phyloP scores from a whole-genome alignment of 176 grass and related monocot genomes.

The Oryza longistaminata region DNA sequence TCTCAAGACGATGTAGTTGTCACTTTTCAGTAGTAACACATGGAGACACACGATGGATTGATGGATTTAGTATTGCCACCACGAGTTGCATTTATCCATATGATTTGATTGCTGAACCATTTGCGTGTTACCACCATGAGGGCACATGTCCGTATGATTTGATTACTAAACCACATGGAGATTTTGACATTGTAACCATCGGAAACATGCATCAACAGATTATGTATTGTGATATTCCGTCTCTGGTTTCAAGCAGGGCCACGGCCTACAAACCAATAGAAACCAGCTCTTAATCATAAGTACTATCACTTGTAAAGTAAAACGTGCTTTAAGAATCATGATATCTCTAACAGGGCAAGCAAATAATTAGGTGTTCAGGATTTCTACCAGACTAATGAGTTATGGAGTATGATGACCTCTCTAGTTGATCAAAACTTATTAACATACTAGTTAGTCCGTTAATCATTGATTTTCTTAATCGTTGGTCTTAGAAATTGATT shows the following conservation, averaged over 20 bases:
- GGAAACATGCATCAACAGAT: conserved; percentile 25
- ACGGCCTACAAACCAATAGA: conserved; percentile 26
- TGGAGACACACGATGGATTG: conserved; percentile 43
- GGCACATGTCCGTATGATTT: conserved; percentile 44
- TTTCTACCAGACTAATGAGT: not conserved
- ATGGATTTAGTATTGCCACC: conserved; percentile 48
- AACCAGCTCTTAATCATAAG: conserved; percentile 51
- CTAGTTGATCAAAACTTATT: not conserved
- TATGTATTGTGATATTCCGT: conserved; percentile 21
- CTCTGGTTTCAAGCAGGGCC: conserved; percentile 12
- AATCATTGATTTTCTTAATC: not conserved
- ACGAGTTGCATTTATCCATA: conserved; percentile 44
- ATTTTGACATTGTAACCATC: conserved; percentile 43
- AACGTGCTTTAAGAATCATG: conserved; percentile 49
- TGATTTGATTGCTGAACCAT: conserved; percentile 47
- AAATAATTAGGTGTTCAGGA: conserved; percentile 38
- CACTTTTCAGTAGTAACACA: conserved; percentile 49
- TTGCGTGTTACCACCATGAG: conserved; percentile 42
- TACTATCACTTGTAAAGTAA: conserved; percentile 56
- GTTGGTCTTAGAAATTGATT: not conserved
- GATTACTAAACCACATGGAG: conserved; percentile 42
- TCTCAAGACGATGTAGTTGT: conserved; percentile 39
- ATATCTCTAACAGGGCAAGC: conserved; percentile 44
- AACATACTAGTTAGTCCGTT: not conserved
- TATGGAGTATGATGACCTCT: not conserved